Evolutionary conservation across 2,329 filamentous ascomycete genomes (phyloP), one percentile per base, ranked within the genome.

Genomic region (Ambrosiella cleistominuta): DNA sequence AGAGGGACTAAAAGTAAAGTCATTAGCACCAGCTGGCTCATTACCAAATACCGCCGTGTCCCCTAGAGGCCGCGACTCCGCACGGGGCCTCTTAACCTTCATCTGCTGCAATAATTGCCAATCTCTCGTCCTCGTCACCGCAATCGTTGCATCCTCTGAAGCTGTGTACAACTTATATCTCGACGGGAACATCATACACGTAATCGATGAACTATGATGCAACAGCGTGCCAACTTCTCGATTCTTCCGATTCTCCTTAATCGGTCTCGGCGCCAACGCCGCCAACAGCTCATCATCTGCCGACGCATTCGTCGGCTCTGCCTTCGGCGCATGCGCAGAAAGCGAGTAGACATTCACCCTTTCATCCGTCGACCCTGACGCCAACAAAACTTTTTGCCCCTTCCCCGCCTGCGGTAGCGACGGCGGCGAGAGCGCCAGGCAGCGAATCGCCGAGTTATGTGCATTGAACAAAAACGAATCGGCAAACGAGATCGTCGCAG

Each of bases 381-480:
- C 93, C 54, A 98, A 80, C 64, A 93, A 83, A 54, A 95, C 79
- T 68, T 93, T 95, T 67, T 88, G 85, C n/a, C 74, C 71, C 69
- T 85, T 83, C 63, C 75, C 80, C 11, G 73, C 75, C 59, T 73
- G 67, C 1, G 76, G 74, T 15, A 77, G 78, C 11, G 87, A 86
- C 0, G 86, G 75, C 2, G 86, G 85, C 7, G 91, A 96, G 61
- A 96, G 72, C 27, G 90, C 88, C 39, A 98, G 77, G 67, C 88
- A 94, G 65, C 89, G 85, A 68, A 98, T 88, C 3, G 93, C 85
- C 11, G 90, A 94, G 59, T 82, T 78, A 71, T 98, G 93, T 12
- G 93, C 90, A 67, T 90, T 88, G 78, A 98, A 96, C 59, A 98
- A 79, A 70, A 98, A 98, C 0, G 87, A 91, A 70, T 97, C 91